These are phyloP conservation scores for Hemisphaericaspora nanyangensis DNA, from an alignment of 805 yeast genomes.

Conservation along the genomic window DNA sequence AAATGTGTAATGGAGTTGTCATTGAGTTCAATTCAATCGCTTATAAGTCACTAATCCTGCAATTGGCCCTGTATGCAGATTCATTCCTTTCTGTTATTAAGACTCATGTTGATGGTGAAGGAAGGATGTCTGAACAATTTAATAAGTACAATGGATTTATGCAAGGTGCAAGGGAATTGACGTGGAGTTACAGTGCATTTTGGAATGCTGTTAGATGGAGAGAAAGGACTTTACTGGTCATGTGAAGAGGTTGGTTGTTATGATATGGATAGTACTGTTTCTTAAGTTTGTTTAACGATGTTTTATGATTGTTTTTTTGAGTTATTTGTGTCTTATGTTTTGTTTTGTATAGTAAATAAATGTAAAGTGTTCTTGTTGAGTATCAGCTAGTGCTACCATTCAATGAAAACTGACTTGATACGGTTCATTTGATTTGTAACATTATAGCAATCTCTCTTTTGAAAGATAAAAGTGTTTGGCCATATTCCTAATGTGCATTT, in stretches of 20 bases:
- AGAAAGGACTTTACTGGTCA: slow-evolving; percentile 10
- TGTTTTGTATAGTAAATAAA: too few relatives aligned
- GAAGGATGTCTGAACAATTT: slow-evolving; percentile 86
- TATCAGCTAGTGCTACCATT: too few relatives aligned
- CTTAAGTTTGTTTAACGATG: background rate
- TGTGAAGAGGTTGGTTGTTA: background rate
- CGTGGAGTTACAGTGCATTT: slow-evolving; percentile 87
- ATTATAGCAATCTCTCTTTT: too few relatives aligned
- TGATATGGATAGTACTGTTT: background rate
- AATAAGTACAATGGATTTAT: slow-evolving; percentile 75
- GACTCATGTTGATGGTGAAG: slow-evolving; percentile 59
- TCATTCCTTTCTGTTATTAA: slow-evolving; percentile 59
- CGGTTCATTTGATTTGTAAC: too few relatives aligned
- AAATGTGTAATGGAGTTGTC: slow-evolving; percentile 13
- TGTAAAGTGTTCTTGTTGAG: too few relatives aligned
- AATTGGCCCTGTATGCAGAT: slow-evolving; percentile 57
- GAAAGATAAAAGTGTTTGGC: too few relatives aligned
- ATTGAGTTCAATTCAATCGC: slow-evolving; percentile 37
- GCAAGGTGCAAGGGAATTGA: slow-evolving; percentile 83
- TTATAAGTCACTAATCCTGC: slow-evolving; percentile 42
- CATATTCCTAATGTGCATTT: too few relatives aligned
- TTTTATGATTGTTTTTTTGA: slow-evolving; percentile 1
- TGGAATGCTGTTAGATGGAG: slow-evolving; percentile 71
- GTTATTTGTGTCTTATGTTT: background rate
- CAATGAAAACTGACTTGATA: too few relatives aligned